Evolutionary conservation across 139 green algal genomes (phyloP), one percentile per base, ranked within the genome.

Genomic region (Chlamydomonas sphaeroides): DNA sequence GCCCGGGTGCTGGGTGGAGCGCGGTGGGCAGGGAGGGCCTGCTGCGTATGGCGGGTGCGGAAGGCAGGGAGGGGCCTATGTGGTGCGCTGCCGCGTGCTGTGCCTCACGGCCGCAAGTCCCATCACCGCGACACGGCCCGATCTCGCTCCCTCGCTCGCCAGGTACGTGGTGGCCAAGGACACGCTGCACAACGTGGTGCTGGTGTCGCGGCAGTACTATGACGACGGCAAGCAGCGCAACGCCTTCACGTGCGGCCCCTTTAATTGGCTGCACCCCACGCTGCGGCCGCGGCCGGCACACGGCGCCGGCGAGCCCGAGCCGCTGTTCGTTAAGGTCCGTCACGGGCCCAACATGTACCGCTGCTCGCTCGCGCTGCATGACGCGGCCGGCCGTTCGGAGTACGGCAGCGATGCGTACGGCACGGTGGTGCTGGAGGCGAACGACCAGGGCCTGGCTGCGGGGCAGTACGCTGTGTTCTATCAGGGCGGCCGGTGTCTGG

Each of bases 391-490:
- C 23, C 36, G 49, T 20, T 23, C n/a, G 20, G 8, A 32, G 2
- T 68, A 63, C 65, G 38, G 53, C 57, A 59, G 49, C 78, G 81
- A 65, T 18, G 56, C 21, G 25, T 77, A 83, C n/a, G 84, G 73
- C 21, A 72, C 57, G 38, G 90, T 98, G 21, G 51, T 66, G 48
- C 81, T 98, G 71, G 85, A 91, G 30, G 85, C 89, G 26, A 88
- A 94, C 78, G 97, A 99, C 79, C 97, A 99, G 87, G 97, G 97
- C 4, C 86, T 99, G 57, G 97, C 97, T 18, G 80, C 94, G 21
- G 97, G 97, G 57, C 97, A 99, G 89, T 99, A 95, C 85, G 95
- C 94, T 0, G 97, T 98, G n/a, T 96, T 99, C 30, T 99, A 99
- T 76, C 90, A 95, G 59, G 87, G 88, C 0, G 89, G 87, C 6